These are phyloP conservation scores for Mangifera indica DNA, from an alignment of 345 rosid genomes.

Conservation along the genomic window DNA sequence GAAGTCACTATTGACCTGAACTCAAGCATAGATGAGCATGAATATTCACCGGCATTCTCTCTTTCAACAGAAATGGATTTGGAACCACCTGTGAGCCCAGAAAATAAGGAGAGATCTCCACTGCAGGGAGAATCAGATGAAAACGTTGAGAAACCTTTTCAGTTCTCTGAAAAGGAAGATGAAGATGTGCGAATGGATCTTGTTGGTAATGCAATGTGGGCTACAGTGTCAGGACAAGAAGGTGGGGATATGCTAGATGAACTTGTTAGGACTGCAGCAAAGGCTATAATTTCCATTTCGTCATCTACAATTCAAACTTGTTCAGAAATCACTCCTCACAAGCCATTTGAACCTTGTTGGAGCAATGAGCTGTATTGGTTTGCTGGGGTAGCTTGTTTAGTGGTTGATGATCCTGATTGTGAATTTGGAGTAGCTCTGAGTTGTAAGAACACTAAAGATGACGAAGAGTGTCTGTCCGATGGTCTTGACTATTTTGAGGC, in stretches of 20 bases:
- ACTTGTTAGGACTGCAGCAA: conserved; percentile 39
- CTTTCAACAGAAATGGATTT: conserved; percentile 19
- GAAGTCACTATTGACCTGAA: conserved; percentile 27
- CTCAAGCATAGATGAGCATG: conserved; percentile 24
- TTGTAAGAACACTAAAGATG: conserved; percentile 16
- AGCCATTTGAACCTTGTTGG: conserved; percentile 15
- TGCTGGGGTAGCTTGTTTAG: conserved; percentile 42
- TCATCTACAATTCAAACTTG: conserved; percentile 25
- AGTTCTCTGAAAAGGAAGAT: conserved; percentile 24
- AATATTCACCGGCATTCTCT: conserved; percentile 16
- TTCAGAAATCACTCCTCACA: conserved; percentile 17
- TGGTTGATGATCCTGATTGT: conserved; percentile 30
- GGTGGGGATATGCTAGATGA: conserved; percentile 11
- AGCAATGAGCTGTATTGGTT: conserved; percentile 44
- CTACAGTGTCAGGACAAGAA: conserved; percentile 28
- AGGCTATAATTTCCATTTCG: conserved; percentile 48
- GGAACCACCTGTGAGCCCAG: conserved; percentile 38
- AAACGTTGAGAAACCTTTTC: conserved; percentile 26
- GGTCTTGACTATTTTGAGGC: conserved; percentile 48
- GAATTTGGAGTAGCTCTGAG: conserved; percentile 31
- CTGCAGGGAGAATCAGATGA: conserved; percentile 40
- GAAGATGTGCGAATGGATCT: conserved; percentile 18
- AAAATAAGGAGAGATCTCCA: conserved; percentile 46
- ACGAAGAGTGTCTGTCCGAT: conserved; percentile 9
- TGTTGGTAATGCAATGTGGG: conserved; percentile 39